These are phyloP conservation scores for Fusarium metavorans DNA, from an alignment of 2,329 filamentous ascomycete genomes.

Conservation along the genomic window DNA sequence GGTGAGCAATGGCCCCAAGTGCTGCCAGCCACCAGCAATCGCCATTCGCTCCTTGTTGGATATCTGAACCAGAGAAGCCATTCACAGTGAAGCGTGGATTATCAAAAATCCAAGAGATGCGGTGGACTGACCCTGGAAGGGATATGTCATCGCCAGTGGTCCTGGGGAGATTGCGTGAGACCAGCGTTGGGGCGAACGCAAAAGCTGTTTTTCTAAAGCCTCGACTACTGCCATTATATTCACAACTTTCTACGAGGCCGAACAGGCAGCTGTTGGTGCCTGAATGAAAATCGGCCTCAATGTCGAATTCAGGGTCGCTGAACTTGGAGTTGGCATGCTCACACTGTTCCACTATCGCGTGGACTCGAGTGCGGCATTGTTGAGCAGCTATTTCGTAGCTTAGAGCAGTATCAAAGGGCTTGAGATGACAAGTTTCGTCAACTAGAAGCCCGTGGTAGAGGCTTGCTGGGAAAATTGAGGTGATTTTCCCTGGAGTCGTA, in stretches of 20 bases:
- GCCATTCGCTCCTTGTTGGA: slow-evolving; percentile 63
- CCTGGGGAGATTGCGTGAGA: slow-evolving; percentile 4
- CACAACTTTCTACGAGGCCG: slow-evolving; percentile 44
- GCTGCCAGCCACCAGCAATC: slow-evolving; percentile 82
- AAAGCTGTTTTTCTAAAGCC: background rate
- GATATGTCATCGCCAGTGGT: slow-evolving; percentile 1
- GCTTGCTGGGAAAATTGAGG: slow-evolving; percentile 57
- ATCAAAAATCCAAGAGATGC: slow-evolving; percentile 58
- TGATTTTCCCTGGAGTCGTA: slow-evolving; percentile 56
- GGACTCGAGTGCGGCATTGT: slow-evolving; percentile 55
- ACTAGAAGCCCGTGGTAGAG: slow-evolving; percentile 50
- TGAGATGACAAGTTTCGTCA: slow-evolving; percentile 37
- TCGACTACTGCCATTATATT: slow-evolving; percentile 5
- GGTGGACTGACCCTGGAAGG: slow-evolving; percentile 53
- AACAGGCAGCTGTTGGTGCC: slow-evolving; percentile 52
- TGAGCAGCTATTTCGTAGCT: slow-evolving; percentile 56
- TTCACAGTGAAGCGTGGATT: slow-evolving; percentile 55
- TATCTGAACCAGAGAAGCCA: slow-evolving; percentile 54
- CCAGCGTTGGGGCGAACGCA: background rate
- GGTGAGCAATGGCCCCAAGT: slow-evolving; percentile 75
- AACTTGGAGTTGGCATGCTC: slow-evolving; percentile 59
- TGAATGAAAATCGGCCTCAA: slow-evolving; percentile 55
- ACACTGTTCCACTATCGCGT: slow-evolving; percentile 55
- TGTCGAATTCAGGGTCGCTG: slow-evolving; percentile 58
- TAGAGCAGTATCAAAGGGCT: slow-evolving; percentile 53